Percentiles rank a stretch among this genome's conserved stretches.
Conservation (phyloP, 2,329 filamentous ascomycete species). For the Penicillium sp. region DNA sequence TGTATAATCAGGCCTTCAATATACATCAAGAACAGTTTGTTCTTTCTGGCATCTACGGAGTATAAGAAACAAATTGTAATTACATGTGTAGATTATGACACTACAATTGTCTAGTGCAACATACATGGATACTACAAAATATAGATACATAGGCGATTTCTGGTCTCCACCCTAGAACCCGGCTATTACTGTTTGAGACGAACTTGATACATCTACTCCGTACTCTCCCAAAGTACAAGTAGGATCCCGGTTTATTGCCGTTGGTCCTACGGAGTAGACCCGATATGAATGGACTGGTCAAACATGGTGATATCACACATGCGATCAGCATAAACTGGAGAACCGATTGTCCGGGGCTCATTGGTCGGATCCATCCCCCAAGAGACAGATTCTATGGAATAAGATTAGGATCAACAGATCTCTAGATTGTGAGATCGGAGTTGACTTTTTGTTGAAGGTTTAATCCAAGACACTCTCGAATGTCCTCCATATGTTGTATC, state of each 20-base stretch:
- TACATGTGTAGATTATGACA: neutral
- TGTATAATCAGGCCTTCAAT: neutral
- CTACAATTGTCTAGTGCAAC: neutral
- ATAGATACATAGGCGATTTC: neutral
- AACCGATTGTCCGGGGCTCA: neutral
- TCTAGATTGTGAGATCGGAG: conserved; percentile 4
- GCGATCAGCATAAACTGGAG: neutral
- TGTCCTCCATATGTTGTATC: neutral
- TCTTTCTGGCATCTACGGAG: neutral
- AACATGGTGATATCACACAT: neutral
- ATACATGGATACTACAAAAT: neutral
- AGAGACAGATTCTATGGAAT: neutral
- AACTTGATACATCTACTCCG: neutral
- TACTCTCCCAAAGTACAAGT: neutral
- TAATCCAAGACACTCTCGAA: neutral
- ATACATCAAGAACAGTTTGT: neutral
- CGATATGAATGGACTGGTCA: neutral
- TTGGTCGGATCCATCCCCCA: neutral
- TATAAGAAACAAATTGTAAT: neutral
- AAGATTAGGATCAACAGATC: conserved; percentile 21
- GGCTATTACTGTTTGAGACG: neutral
- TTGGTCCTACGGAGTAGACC: neutral
- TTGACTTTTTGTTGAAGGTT: neutral
- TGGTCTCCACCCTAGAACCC: neutral
- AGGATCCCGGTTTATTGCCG: neutral